Evolutionary conservation across 768 basidiomycete genomes (phyloP), one percentile per base, ranked within the genome.

Genomic region (Leccinum incarnatum): DNA sequence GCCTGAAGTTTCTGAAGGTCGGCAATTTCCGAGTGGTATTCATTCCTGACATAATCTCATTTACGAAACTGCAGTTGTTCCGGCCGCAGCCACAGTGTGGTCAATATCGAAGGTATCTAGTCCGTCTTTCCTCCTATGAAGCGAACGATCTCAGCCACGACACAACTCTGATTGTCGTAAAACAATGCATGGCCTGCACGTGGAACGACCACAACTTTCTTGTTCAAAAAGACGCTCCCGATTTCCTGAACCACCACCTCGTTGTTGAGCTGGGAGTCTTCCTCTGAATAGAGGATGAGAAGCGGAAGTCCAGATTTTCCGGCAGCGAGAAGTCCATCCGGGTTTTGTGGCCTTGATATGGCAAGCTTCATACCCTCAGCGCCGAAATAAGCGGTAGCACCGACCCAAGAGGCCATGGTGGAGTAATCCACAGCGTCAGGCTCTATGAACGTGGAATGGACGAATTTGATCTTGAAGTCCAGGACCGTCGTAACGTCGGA

Each of bases 381-480:
- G 2, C 17, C 40, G n/a, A 50, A 27, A 27, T 55, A 40, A 14
- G 8, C 30, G 37, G n/a, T 27, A 14, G 54, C 6, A 32, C 58
- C 58, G 8, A 55, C 23, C 58, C 58, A 59, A 5, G 58, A 59
- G 17, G 34, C 23, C 19, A 59, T 46, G 10, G 54, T 59, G 17
- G 55, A 25, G 29, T 59, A 32, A 42, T 59, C 54, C 5, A 59
- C 58, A 12, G 40, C 40, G 32, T 59, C 54, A 1, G 58, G 58
- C 25, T 59, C 54, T 2, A 32, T 25, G 23, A 59, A 49, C 36
- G 49, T 50, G 15, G 58, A 59, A 9, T 50, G 54, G n/a, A 40
- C 37, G 12, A 59, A 59, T 17, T 59, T 32, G 54, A 59, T 51
- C 27, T 50, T 51, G n/a, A 25, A 21, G 23, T 59, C 54, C 8